Evolutionary conservation across 2,329 filamentous ascomycete species (phyloP).

Genomic region (Talaromyces amestolkiae): DNA sequence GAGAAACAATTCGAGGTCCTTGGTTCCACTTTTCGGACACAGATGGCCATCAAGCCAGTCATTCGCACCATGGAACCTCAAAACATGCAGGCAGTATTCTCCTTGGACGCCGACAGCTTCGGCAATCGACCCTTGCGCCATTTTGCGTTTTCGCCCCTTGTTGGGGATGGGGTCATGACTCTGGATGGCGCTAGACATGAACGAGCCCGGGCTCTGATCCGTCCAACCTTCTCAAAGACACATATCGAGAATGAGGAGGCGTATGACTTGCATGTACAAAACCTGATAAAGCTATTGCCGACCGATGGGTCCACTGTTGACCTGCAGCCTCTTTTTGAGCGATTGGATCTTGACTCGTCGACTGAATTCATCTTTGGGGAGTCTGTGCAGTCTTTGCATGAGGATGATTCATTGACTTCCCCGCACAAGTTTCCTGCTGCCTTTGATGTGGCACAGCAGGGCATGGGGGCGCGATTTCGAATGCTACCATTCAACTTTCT

Average conservation of each 20-base stretch:
- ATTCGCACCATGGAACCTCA: slow-evolving; percentile 52
- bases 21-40: slow-evolving; percentile 16
- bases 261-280: slow-evolving; percentile 60
- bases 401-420: neutral
- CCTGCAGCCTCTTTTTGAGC: slow-evolving; percentile 62
- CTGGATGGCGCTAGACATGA: slow-evolving; percentile 56
- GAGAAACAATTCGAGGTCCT: slow-evolving; percentile 14
- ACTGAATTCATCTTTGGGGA: slow-evolving; percentile 68
- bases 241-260: slow-evolving; percentile 55
- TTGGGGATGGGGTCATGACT: slow-evolving; percentile 48
- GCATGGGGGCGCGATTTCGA: slow-evolving; percentile 30
- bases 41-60: slow-evolving; percentile 13
- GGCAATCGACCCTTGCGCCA: slow-evolving; percentile 51
- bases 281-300: slow-evolving; percentile 62
- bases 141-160: slow-evolving; percentile 55
- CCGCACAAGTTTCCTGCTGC: slow-evolving; percentile 43
- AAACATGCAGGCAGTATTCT: slow-evolving; percentile 82
- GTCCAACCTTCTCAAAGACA: slow-evolving; percentile 79
- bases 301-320: slow-evolving; percentile 61
- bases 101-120: slow-evolving; percentile 79
- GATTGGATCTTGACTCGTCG: slow-evolving; percentile 65
- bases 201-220: slow-evolving; percentile 70
- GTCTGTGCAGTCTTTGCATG: slow-evolving; percentile 45
- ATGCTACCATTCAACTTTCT: slow-evolving; percentile 25
- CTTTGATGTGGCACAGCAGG: slow-evolving; percentile 32